Percentiles rank a stretch among this genome's conserved stretches.
These are phyloP conservation scores for Hanseniaspora sp. DNA, from an alignment of 1,139 yeast species.

Conservation along the genomic window DNA sequence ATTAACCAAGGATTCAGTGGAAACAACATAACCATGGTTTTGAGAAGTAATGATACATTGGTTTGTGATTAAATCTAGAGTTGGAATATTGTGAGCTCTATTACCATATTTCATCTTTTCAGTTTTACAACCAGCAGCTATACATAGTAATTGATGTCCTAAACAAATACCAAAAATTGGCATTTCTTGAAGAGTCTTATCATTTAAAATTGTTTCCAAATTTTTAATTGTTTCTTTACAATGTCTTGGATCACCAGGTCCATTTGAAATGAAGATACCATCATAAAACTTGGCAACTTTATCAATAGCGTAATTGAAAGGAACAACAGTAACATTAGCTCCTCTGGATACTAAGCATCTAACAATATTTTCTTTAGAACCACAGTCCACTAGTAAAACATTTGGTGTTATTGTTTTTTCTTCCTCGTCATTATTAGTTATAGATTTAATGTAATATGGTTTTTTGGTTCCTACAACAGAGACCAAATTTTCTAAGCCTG, in stretches of 20 bases:
- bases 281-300: slow-evolving; percentile 86
- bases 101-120: slow-evolving; percentile 91
- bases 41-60: slow-evolving; percentile 95
- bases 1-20: slow-evolving; percentile 54
- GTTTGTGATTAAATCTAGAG: slow-evolving; percentile 78
- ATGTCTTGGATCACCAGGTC: slow-evolving; percentile 98
- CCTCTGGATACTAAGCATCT: slow-evolving; percentile 91
- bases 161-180: slow-evolving; percentile 96
- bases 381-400: slow-evolving; percentile 91
- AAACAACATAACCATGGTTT: slow-evolving; percentile 97
- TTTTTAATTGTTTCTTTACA: slow-evolving; percentile 70
- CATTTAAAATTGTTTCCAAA: slow-evolving; percentile 60
- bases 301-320: slow-evolving; percentile 86
- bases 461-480: slow-evolving; percentile 90
- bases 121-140: slow-evolving; percentile 90
- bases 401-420: slow-evolving; percentile 49
- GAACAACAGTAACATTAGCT: slow-evolving; percentile 91
- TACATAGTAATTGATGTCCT: slow-evolving; percentile 90
- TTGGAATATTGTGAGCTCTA: slow-evolving; percentile 97
- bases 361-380: slow-evolving; percentile 92
- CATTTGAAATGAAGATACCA: slow-evolving; percentile 88
- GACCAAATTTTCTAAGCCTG: slow-evolving; percentile 83
- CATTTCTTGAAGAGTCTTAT: slow-evolving; percentile 41
- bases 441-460: slow-evolving; percentile 73
- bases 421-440: slow-evolving; percentile 16